A percentile compares a stretch with the other conserved stretches of the same genome.
Conservation (phyloP, 371 early-diverging fungal species). For the Furculomyces boomerangus region DNA sequence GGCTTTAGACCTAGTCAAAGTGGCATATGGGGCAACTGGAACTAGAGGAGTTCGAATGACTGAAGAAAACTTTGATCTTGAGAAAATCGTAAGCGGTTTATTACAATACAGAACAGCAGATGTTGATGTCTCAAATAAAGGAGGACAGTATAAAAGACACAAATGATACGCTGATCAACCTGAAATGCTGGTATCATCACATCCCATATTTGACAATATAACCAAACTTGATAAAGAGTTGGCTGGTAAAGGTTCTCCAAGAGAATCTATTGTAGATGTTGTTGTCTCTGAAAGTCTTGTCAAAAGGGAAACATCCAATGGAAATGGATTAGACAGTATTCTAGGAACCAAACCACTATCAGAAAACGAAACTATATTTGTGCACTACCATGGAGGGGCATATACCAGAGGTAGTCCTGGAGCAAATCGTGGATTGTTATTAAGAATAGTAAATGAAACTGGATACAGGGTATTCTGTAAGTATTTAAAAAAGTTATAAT, state of each 20-base stretch:
- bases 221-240: background rate
- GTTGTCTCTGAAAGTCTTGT: background rate
- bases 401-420: constrained; percentile 10
- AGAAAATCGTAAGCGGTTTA: background rate
- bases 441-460: background rate
- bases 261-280: background rate
- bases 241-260: background rate
- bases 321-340: background rate
- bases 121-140: background rate
- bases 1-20: background rate
- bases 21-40: background rate
- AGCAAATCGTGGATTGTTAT: constrained; percentile 6
- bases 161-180: background rate
- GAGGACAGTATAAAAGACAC: background rate
- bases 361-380: constrained; percentile 4
- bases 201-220: background rate
- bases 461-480: constrained; percentile 4
- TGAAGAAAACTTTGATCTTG: constrained; percentile 1
- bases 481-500: too few relatives aligned
- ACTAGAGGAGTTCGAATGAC: background rate
- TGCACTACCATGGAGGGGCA: constrained; percentile 19
- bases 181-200: background rate
- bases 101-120: background rate
- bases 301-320: background rate
- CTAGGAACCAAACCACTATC: constrained; percentile 3